phyloP scores from a whole-genome alignment of 1,284 basidiomycete genomes.

The Anthracocystis panici-leucophaei region DNA sequence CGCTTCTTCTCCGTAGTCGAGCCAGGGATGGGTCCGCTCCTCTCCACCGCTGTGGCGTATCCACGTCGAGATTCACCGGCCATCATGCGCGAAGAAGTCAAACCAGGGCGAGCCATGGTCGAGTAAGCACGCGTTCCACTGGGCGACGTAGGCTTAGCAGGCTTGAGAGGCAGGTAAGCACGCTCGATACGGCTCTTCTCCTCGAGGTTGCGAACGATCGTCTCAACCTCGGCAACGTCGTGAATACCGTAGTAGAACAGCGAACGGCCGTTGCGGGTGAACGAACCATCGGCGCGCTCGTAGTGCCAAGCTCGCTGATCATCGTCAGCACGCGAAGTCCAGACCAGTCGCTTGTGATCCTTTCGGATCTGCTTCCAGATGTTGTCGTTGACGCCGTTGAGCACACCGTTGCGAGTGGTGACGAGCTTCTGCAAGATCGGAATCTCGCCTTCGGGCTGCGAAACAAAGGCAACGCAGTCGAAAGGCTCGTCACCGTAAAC shows the following conservation, averaged over 20 bases:
- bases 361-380: conserved; percentile 95
- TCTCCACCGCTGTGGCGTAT: conserved; percentile 72
- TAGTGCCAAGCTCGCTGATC: conserved; percentile 98
- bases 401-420: conserved; percentile 84
- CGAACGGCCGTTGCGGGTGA: conserved; percentile 89
- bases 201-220: conserved; percentile 81
- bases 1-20: conserved; percentile 80
- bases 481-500: conserved; percentile 98
- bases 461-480: conserved; percentile 93
- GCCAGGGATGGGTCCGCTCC: conserved; percentile 71
- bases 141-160: conserved; percentile 75
- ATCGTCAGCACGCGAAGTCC: conserved; percentile 94
- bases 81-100: conserved; percentile 72
- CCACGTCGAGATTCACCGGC: conserved; percentile 43
- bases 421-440: conserved; percentile 94
- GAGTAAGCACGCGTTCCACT: conserved; percentile 60
- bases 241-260: conserved; percentile 98
- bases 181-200: conserved; percentile 85
- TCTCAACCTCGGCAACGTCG: conserved; percentile 90
- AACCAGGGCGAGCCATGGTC: conserved; percentile 66
- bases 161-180: conserved; percentile 89
- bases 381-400: conserved; percentile 96
- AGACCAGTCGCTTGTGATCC: conserved; percentile 93
- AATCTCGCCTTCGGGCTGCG: conserved; percentile 87
- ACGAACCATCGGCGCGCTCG: conserved; percentile 96